Percentiles rank a stretch among this genome's conserved stretches.
phyloP scores from a whole-genome alignment of 805 yeast genomes.

The Isabelozyma rhagii region DNA sequence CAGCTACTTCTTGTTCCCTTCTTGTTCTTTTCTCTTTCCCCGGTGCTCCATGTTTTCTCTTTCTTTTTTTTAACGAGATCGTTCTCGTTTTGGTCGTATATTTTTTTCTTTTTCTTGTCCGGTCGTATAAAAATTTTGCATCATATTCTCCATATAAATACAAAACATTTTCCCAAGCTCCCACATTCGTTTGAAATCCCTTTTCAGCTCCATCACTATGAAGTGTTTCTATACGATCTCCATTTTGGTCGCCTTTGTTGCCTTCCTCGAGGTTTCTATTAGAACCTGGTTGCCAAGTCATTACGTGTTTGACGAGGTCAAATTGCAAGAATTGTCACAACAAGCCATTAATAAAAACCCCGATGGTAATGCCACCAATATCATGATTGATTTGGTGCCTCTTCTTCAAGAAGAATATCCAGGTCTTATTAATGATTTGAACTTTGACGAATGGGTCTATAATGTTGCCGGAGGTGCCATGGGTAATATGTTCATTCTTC shows the following conservation, averaged over 20 bases:
- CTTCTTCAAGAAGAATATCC: slow-evolving; percentile 66
- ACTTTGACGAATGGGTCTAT: slow-evolving; percentile 86
- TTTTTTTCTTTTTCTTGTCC: not conserved
- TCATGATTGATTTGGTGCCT: slow-evolving; percentile 61
- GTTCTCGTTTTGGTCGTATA: not conserved
- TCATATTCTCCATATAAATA: not conserved
- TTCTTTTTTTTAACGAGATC: no score
- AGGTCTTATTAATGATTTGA: slow-evolving; percentile 64
- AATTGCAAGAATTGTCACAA: slow-evolving; percentile 56
- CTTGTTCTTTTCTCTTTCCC: not conserved
- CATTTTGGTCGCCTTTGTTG: slow-evolving; percentile 20
- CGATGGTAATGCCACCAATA: slow-evolving; percentile 56
- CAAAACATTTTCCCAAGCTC: not conserved
- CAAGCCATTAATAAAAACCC: slow-evolving; percentile 52
- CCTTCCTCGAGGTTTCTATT: slow-evolving; percentile 40
- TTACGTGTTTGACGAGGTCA: slow-evolving; percentile 68
- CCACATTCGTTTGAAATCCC: not conserved
- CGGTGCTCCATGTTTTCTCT: not conserved
- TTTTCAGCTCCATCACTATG: slow-evolving; percentile 2
- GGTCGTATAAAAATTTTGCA: not conserved
- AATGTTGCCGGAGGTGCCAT: slow-evolving; percentile 99
- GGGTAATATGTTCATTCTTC: slow-evolving; percentile 93
- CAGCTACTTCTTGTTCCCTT: no score
- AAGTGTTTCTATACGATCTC: slow-evolving; percentile 10
- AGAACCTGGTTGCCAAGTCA: slow-evolving; percentile 65